Base-by-base conservation (phyloP, 2,329 filamentous ascomycete genomes). In the Dactylellina drechsleri region DNA sequence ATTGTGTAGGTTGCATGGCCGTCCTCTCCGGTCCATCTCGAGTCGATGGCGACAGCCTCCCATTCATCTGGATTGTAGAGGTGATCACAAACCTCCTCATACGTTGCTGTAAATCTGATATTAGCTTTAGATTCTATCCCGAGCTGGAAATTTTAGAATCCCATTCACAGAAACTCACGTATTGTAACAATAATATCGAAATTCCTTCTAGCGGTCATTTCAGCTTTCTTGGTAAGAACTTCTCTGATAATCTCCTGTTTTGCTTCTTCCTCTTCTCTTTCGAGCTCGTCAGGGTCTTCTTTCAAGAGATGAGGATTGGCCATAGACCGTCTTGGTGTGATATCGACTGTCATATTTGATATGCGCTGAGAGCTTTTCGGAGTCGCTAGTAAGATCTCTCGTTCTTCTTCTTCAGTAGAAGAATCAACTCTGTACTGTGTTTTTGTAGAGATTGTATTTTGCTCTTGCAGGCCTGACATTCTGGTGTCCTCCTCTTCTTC, bases 31-130 rank as follows among this genome's bases (percentile, higher is more conserved):
- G 71, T 75, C 52, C 64, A 75, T 59, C 71, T 57, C 10, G 64
- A 75, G n/a, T 67, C 59, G 13, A 75, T 60, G n/a, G 43, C 57
- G 18, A 64, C 23, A 13, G 64, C 71, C 16, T 75, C 64, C 71
- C 71, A 75, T 50, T 75, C 71, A 15, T 75, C 64, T 2, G 71
- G 71, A 50, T 75, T 75, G 26, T 59, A 59, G 18, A 75, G 64
- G 16, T 68, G 40, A 36, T 68, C 64, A 5, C 57, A 58, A 4
- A 75, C 64, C 49, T 75, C 64, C 40, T 75, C 64, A 20, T 68
- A 75, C 1, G 59, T 68, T 15, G 71, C 71, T 75, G 36, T 4
- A 10, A 47, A 18, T 10, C 7, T n/a, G 15, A 47, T 16, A 28
- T 10, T 6, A 2, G 26, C 54, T 15, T 10, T n/a, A 36, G 36